Percentiles rank a stretch among this genome's conserved stretches.
These are phyloP conservation scores for Spizellomyces sp. DNA, from an alignment of 192 early-diverging fungal genomes.

Conservation along the genomic window DNA sequence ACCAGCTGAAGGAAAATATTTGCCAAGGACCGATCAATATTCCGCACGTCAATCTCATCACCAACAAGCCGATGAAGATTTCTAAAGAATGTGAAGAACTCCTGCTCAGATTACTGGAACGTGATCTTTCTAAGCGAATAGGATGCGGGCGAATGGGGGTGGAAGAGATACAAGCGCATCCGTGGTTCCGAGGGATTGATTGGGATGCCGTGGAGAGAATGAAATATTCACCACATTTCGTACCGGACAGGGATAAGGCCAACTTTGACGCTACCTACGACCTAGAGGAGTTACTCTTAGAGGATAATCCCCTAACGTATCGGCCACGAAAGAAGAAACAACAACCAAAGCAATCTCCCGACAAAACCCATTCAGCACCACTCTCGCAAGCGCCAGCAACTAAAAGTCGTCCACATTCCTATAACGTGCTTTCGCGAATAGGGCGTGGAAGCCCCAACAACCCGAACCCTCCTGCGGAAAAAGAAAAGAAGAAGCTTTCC, in stretches of 20 bases:
- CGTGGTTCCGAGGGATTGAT: constrained; percentile 52
- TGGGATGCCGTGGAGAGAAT: constrained; percentile 50
- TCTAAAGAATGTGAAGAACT: constrained; percentile 25
- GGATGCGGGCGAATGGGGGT: constrained; percentile 74
- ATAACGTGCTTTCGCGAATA: neutral
- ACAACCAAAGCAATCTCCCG: constrained; percentile 29
- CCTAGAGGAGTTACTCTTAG: constrained; percentile 70
- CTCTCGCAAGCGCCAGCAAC: constrained; percentile 18
- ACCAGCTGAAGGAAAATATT: constrained; percentile 60
- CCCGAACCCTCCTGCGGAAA: neutral
- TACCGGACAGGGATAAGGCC: constrained; percentile 48
- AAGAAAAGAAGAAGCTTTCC: constrained; percentile 30
- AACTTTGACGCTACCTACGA: constrained; percentile 82
- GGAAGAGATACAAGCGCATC: constrained; percentile 54
- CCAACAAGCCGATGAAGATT: constrained; percentile 20
- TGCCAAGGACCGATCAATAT: constrained; percentile 59
- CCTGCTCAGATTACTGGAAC: constrained; percentile 58
- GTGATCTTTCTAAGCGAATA: constrained; percentile 71
- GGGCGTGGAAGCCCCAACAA: neutral
- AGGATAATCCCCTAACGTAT: constrained; percentile 69
- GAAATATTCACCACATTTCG: constrained; percentile 44
- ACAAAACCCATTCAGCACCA: neutral
- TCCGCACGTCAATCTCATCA: constrained; percentile 49
- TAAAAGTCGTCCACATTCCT: constrained; percentile 5
- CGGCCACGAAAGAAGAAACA: constrained; percentile 51